Evolutionary conservation across 306 rosid species (phyloP).

Genomic region (Abrus pulchellus): DNA sequence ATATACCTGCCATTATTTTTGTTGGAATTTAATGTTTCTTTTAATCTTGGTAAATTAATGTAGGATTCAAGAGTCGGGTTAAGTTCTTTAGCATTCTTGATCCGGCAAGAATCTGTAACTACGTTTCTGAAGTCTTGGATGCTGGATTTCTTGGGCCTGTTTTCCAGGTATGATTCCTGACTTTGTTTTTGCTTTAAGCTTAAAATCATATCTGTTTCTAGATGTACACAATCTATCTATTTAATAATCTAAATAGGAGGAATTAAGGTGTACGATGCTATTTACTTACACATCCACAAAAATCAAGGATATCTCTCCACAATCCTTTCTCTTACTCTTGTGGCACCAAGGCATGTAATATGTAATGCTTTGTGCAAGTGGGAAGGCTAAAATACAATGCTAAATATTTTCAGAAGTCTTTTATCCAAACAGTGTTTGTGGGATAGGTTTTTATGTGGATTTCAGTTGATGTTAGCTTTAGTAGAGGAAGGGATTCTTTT

Average conservation of each 20-base stretch:
- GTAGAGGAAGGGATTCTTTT: not conserved
- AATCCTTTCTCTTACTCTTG: not conserved
- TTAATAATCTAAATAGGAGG: conserved; percentile 2
- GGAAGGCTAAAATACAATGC: not conserved
- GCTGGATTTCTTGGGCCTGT: conserved; percentile 87
- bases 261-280: not conserved
- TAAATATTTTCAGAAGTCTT: not conserved
- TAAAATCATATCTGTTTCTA: conserved; percentile 38
- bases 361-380: not conserved
- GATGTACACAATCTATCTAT: not conserved
- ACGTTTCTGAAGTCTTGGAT: conserved; percentile 82
- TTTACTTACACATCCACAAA: not conserved
- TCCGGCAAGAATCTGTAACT: conserved; percentile 70
- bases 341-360: not conserved
- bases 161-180: conserved; percentile 70
- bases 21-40: conserved; percentile 35
- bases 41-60: conserved; percentile 47
- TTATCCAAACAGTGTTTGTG: not conserved
- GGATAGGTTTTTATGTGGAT: not conserved
- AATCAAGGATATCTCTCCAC: not conserved
- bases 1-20: not conserved
- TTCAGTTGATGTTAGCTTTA: conserved; percentile 9
- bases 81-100: conserved; percentile 70
- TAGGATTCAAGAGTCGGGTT: conserved; percentile 85
- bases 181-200: conserved; percentile 32